A percentile compares a stretch with the other conserved stretches of the same genome.
Evolutionary conservation across 768 basidiomycete genomes (phyloP).

Genomic region (Macrolepiota dolichaula): DNA sequence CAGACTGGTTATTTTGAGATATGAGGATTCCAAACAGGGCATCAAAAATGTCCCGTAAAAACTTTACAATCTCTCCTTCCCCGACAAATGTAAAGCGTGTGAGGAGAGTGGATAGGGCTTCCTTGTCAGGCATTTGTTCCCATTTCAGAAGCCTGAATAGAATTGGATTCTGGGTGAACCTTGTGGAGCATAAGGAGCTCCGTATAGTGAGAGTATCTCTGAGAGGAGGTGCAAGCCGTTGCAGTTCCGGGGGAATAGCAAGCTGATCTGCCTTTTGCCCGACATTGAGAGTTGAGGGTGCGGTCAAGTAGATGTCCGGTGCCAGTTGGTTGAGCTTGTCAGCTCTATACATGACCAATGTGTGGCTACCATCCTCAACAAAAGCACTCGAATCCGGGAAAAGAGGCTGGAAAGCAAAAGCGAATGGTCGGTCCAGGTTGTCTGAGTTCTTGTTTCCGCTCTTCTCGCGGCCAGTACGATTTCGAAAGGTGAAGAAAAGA

Average conservation of each 20-base stretch:
- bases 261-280: slow-evolving; percentile 63
- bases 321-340: slow-evolving; percentile 64
- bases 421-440: slow-evolving; percentile 72
- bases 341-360: slow-evolving; percentile 78
- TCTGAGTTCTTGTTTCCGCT: slow-evolving; percentile 33
- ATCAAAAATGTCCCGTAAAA: slow-evolving; percentile 87
- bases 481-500: slow-evolving; percentile 91
- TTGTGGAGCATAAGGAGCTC: slow-evolving; percentile 88
- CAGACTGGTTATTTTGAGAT: slow-evolving; percentile 66
- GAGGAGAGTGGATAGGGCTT: slow-evolving; percentile 67
- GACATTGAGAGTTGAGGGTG: slow-evolving; percentile 55
- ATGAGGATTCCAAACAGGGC: slow-evolving; percentile 87
- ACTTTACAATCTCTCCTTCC: slow-evolving; percentile 94
- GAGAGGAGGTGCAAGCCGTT: slow-evolving; percentile 62
- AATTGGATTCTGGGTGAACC: slow-evolving; percentile 87
- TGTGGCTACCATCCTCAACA: slow-evolving; percentile 87
- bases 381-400: slow-evolving; percentile 75
- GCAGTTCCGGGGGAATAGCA: slow-evolving; percentile 54
- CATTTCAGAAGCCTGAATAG: slow-evolving; percentile 78
- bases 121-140: slow-evolving; percentile 64
- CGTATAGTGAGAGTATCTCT: slow-evolving; percentile 80
- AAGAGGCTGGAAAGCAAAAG: slow-evolving; percentile 89
- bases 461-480: slow-evolving; percentile 47
- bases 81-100: slow-evolving; percentile 88
- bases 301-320: slow-evolving; percentile 69